Percentiles rank a stretch among this genome's conserved stretches.
These are phyloP conservation scores for Aspergillus intermedius DNA, from an alignment of 2,329 filamentous ascomycete genomes.

Conservation along the genomic window DNA sequence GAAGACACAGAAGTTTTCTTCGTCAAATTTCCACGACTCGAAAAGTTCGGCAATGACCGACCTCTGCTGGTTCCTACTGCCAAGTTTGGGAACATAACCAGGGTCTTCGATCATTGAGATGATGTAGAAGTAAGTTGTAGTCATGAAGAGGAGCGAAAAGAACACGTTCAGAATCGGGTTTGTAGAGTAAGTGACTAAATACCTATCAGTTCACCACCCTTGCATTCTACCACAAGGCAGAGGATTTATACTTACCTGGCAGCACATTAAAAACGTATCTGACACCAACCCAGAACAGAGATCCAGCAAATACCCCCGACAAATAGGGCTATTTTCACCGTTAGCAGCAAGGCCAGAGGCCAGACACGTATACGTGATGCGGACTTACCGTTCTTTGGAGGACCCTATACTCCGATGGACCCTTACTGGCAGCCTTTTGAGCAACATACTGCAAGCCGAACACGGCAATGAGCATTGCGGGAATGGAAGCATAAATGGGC, in stretches of 20 bases:
- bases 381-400: slow-evolving; percentile 75
- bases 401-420: slow-evolving; percentile 78
- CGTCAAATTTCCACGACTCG: slow-evolving; percentile 80
- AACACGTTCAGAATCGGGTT: slow-evolving; percentile 71
- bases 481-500: slow-evolving; percentile 69
- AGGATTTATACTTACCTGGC: slow-evolving; percentile 52
- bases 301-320: slow-evolving; percentile 84
- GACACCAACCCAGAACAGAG: slow-evolving; percentile 71
- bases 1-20: slow-evolving; percentile 83
- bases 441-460: slow-evolving; percentile 66
- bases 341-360: not conserved
- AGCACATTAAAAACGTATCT: slow-evolving; percentile 71
- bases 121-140: slow-evolving; percentile 80
- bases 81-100: slow-evolving; percentile 85
- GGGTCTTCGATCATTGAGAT: slow-evolving; percentile 83
- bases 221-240: not conserved
- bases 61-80: slow-evolving; percentile 83
- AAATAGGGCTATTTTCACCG: slow-evolving; percentile 65
- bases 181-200: slow-evolving; percentile 55
- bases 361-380: not conserved
- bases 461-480: slow-evolving; percentile 60
- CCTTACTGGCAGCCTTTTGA: slow-evolving; percentile 71
- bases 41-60: slow-evolving; percentile 83
- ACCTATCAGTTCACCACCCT: not conserved
- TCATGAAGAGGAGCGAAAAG: slow-evolving; percentile 58